phyloP scores from a whole-genome alignment of 768 basidiomycete species.

The Tricholoma sp. region DNA sequence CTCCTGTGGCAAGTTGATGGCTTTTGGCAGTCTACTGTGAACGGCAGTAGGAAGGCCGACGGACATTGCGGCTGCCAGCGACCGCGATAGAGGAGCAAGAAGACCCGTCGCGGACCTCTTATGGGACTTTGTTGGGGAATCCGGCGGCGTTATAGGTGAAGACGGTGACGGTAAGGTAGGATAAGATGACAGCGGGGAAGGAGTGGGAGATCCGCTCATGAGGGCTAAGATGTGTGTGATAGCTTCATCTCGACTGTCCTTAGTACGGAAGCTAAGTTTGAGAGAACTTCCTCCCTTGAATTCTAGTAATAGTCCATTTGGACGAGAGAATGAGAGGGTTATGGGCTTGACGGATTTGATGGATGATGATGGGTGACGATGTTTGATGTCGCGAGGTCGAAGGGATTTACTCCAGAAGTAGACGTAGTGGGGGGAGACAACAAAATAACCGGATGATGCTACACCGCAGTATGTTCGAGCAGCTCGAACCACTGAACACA shows the following conservation, averaged over 20 bases:
- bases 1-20: constrained; percentile 41
- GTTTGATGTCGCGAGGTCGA: constrained; percentile 29
- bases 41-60: constrained; percentile 24
- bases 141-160: constrained; percentile 3
- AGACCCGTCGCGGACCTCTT: constrained; percentile 28
- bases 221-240: constrained; percentile 27
- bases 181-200: constrained; percentile 4
- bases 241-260: constrained; percentile 38
- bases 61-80: constrained; percentile 25
- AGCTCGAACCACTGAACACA: constrained; percentile 28
- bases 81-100: constrained; percentile 41
- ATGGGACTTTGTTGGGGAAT: neutral
- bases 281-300: constrained; percentile 42
- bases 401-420: constrained; percentile 45
- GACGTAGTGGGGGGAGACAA: constrained; percentile 32
- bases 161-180: constrained; percentile 2
- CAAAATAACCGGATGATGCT: constrained; percentile 36
- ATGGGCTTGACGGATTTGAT: constrained; percentile 36
- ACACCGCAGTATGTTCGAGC: constrained; percentile 31
- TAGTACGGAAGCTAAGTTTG: constrained; percentile 44
- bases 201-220: constrained; percentile 8
- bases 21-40: constrained; percentile 34
- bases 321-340: constrained; percentile 18
- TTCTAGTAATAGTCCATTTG: constrained; percentile 36
- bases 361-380: constrained; percentile 37